Conservation (phyloP, 2,329 filamentous ascomycete species). For the Cladophialophora immunda region DNA sequence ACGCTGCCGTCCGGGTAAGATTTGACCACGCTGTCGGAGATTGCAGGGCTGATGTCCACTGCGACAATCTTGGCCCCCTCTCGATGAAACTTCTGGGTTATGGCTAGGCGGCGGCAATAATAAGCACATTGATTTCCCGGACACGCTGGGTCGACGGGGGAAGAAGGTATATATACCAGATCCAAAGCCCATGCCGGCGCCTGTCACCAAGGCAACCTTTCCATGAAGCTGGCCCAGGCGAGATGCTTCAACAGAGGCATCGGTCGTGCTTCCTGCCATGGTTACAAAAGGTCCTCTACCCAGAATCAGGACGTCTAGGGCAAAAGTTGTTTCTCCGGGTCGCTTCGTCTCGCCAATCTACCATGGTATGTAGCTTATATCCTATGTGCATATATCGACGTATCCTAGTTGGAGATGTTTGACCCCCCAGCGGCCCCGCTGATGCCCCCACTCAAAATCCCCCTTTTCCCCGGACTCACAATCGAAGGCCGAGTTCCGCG, state of each 20-base stretch:
- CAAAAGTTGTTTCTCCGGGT: neutral
- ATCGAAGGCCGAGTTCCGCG: neutral
- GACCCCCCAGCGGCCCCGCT: neutral
- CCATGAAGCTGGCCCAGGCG: conserved; percentile 43
- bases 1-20: conserved; percentile 32
- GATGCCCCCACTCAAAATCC: neutral
- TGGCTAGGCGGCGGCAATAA: conserved; percentile 40
- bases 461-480: neutral
- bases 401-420: neutral
- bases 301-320: neutral
- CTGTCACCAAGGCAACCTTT: conserved; percentile 54
- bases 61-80: conserved; percentile 50
- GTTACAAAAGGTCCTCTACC: neutral
- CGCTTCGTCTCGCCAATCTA: neutral
- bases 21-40: conserved; percentile 30
- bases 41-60: conserved; percentile 36
- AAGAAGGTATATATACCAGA: neutral
- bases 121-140: neutral
- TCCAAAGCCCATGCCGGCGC: conserved; percentile 55
- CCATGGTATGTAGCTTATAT: neutral
- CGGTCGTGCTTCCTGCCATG: neutral
- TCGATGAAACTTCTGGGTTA: conserved; percentile 48
- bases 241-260: neutral
- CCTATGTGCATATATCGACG: neutral
- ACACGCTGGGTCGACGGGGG: neutral